phyloP scores from a whole-genome alignment of 1,284 basidiomycete genomes.

The Phlebopus sp. region DNA sequence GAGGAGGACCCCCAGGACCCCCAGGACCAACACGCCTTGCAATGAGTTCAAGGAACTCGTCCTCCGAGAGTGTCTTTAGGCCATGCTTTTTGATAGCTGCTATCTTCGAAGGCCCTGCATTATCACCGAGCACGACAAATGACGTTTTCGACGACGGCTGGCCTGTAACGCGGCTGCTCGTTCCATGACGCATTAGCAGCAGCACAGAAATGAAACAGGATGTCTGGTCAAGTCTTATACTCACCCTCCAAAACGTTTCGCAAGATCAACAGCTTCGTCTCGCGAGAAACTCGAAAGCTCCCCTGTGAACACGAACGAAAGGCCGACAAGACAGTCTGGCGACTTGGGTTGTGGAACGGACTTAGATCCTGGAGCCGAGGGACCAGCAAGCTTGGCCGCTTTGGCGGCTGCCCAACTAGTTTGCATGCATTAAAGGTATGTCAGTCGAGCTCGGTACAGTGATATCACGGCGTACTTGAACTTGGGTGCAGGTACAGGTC shows the following conservation, averaged over 20 bases:
- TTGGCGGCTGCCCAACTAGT: slow-evolving; percentile 63
- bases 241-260: slow-evolving; percentile 90
- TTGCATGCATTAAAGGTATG: background rate
- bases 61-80: slow-evolving; percentile 80
- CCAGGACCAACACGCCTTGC: slow-evolving; percentile 54
- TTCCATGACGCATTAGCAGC: background rate
- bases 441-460: background rate
- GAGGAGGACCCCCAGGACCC: slow-evolving; percentile 27
- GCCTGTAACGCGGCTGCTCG: slow-evolving; percentile 73
- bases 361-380: slow-evolving; percentile 77
- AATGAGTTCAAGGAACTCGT: slow-evolving; percentile 85
- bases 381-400: slow-evolving; percentile 68
- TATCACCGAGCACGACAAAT: slow-evolving; percentile 86
- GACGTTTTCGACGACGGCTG: slow-evolving; percentile 90
- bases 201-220: background rate
- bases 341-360: slow-evolving; percentile 70
- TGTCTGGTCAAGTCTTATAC: slow-evolving; percentile 31
- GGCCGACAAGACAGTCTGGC: slow-evolving; percentile 81
- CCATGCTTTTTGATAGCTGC: slow-evolving; percentile 79
- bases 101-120: slow-evolving; percentile 88
- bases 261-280: slow-evolving; percentile 85
- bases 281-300: slow-evolving; percentile 86
- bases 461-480: slow-evolving; percentile 27
- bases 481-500: slow-evolving; percentile 22
- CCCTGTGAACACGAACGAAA: slow-evolving; percentile 95